These are phyloP conservation scores for Sisymbrium irio DNA, from an alignment of 345 rosid genomes.

Conservation along the genomic window DNA sequence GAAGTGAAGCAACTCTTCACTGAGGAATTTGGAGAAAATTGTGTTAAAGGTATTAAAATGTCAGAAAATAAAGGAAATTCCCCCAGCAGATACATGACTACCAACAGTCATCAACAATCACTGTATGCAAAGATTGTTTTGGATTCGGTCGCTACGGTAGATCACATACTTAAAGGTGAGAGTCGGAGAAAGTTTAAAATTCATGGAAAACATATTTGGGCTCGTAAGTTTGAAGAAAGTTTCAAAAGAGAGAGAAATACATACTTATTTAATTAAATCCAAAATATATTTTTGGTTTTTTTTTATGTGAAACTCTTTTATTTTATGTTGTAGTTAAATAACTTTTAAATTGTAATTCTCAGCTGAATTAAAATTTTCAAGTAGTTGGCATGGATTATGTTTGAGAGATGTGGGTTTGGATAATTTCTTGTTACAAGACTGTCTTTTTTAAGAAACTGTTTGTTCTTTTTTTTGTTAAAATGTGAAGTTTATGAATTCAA, in stretches of 20 bases:
- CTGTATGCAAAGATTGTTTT: conserved; percentile 17
- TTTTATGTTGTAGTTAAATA: too few relatives aligned
- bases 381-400: too few relatives aligned
- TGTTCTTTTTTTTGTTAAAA: too few relatives aligned
- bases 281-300: too few relatives aligned
- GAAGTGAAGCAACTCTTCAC: conserved; percentile 40
- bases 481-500: too few relatives aligned
- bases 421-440: too few relatives aligned
- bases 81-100: background rate
- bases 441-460: too few relatives aligned
- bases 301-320: too few relatives aligned
- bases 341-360: too few relatives aligned
- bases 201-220: conserved; percentile 35
- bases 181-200: background rate
- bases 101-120: background rate
- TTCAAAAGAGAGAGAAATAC: background rate
- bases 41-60: conserved; percentile 8
- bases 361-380: too few relatives aligned
- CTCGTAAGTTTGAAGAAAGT: conserved; percentile 28
- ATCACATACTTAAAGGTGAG: background rate
- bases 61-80: background rate
- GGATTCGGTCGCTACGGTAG: conserved; percentile 11
- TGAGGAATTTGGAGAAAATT: conserved; percentile 11
- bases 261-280: too few relatives aligned
- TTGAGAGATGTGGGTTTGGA: too few relatives aligned